Percentiles rank a stretch among this genome's conserved stretches.
phyloP scores from a whole-genome alignment of 495 filamentous ascomycete genomes.

The Cudoniella acicularis region DNA sequence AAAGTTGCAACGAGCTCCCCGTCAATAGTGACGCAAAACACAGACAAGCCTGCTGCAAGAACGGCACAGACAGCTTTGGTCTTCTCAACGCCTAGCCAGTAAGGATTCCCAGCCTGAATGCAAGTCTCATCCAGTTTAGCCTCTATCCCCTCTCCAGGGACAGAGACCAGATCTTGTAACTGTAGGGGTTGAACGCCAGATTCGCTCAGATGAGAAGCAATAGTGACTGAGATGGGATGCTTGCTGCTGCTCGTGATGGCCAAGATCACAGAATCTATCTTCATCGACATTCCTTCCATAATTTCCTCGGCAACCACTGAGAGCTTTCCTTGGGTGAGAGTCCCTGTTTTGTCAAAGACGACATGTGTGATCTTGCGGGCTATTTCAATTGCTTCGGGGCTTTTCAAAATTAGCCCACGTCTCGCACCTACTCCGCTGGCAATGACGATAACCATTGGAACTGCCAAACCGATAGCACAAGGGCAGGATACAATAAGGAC shows the following conservation, averaged over 20 bases:
- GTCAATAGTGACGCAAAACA: slow-evolving; percentile 60
- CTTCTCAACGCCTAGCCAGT: slow-evolving; percentile 57
- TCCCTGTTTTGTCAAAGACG: slow-evolving; percentile 85
- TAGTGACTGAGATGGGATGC: slow-evolving; percentile 66
- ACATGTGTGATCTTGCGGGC: slow-evolving; percentile 61
- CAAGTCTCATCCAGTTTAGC: slow-evolving; percentile 27
- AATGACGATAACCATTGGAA: slow-evolving; percentile 79
- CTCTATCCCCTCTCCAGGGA: slow-evolving; percentile 48
- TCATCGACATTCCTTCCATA: slow-evolving; percentile 11
- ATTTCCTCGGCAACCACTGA: slow-evolving; percentile 43
- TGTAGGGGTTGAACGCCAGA: slow-evolving; percentile 2
- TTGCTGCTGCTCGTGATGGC: slow-evolving; percentile 50
- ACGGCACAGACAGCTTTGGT: slow-evolving; percentile 28
- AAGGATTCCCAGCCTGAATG: slow-evolving; percentile 59
- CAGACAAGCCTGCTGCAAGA: slow-evolving; percentile 44
- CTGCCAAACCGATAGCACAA: slow-evolving; percentile 75
- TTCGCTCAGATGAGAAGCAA: slow-evolving; percentile 48
- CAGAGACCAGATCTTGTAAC: slow-evolving; percentile 50
- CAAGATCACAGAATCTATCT: slow-evolving; percentile 30
- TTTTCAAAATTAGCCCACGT: slow-evolving; percentile 66
- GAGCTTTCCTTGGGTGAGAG: slow-evolving; percentile 62
- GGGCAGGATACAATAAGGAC: slow-evolving; percentile 77
- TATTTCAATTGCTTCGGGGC: slow-evolving; percentile 59
- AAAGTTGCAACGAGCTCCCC: slow-evolving; percentile 49
- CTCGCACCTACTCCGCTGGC: slow-evolving; percentile 65